Evolutionary conservation across 2,329 filamentous ascomycete species (phyloP).

Genomic region (Diaporthe velutina): DNA sequence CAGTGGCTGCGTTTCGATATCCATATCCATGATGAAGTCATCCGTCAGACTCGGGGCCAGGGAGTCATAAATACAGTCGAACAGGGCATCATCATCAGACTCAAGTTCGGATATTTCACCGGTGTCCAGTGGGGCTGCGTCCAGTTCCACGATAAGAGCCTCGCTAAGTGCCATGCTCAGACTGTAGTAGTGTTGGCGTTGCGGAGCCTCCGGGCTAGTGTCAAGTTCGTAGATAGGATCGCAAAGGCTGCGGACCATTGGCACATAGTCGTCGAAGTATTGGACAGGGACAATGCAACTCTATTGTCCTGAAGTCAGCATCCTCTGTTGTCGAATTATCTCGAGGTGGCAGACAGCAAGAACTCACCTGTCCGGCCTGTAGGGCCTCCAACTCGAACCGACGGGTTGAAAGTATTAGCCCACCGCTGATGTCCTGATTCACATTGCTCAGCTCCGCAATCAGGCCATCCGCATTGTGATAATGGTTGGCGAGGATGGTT

Average conservation of each 20-base stretch:
- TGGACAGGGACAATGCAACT: slow-evolving; percentile 50
- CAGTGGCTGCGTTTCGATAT: slow-evolving; percentile 31
- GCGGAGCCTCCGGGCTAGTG: slow-evolving; percentile 43
- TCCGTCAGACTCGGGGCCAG: slow-evolving; percentile 36
- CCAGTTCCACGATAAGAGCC: slow-evolving; percentile 51
- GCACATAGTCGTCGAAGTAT: slow-evolving; percentile 58
- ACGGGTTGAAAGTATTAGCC: slow-evolving; percentile 56
- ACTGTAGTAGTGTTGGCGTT: slow-evolving; percentile 57
- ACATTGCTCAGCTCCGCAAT: slow-evolving; percentile 51
- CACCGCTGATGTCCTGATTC: slow-evolving; percentile 51
- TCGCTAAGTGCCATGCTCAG: slow-evolving; percentile 57
- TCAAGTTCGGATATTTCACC: slow-evolving; percentile 29
- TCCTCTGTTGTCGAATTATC: neutral
- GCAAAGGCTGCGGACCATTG: slow-evolving; percentile 56
- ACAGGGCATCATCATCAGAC: slow-evolving; percentile 29
- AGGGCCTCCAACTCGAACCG: slow-evolving; percentile 65
- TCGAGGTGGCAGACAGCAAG: neutral
- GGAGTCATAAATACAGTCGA: slow-evolving; percentile 31
- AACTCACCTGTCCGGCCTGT: slow-evolving; percentile 62
- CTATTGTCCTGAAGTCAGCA: slow-evolving; percentile 46
- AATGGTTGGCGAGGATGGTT: slow-evolving; percentile 51
- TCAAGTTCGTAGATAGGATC: slow-evolving; percentile 57
- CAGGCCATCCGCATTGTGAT: slow-evolving; percentile 49
- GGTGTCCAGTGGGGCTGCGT: slow-evolving; percentile 24
- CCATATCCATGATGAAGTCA: slow-evolving; percentile 28